Evolutionary conservation across 2,329 filamentous ascomycete genomes (phyloP), one percentile per base, ranked within the genome.

Genomic region (Westerdykella sp.): DNA sequence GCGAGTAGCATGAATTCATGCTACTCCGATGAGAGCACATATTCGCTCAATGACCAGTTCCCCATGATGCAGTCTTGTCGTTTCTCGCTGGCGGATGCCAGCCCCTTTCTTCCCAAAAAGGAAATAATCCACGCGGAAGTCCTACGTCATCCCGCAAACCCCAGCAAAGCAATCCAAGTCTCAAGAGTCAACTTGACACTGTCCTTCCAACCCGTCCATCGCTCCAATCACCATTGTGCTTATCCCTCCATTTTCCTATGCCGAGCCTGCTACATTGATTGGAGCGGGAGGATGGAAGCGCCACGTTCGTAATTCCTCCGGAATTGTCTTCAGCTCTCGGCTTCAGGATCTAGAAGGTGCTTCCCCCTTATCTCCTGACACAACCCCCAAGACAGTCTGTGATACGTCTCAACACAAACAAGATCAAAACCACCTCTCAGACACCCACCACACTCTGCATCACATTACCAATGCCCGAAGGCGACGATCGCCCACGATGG

Each of bases 401-500:
- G 7, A 28, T 28, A 9, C 25, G 25, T 28, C 25, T 28, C 25
- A 9, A 28, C 9, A 28, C 25, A 28, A 28, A 3, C 11, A 28
- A 28, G 9, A 28, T 12, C 25, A 10, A 3, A 28, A 28, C 11
- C 4, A 9, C n/a, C n/a, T n/a, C n/a, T n/a, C n/a, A 28, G 7
- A 28, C 25, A 4, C 4, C 2, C 25, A 12, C 25, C 25, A 7
- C 25, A 7, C 11, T 5, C 9, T 28, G 11, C 25, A 28, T 5
- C 25, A 28, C 9, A 28, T 28, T 28, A 28, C 25, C 25, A 28
- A 28, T 28, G 25, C 25, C 25, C 11, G 25, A 28, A 28, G 25
- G 25, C 25, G 25, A 28, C 25, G 54, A 42, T 30, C 70, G 69
- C 13, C 68, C 72, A 30, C 74, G 82, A 66, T 79, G 76, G 72